Evolutionary conservation across 2,329 filamentous ascomycete species (phyloP).

Genomic region (Ilyonectria robusta): DNA sequence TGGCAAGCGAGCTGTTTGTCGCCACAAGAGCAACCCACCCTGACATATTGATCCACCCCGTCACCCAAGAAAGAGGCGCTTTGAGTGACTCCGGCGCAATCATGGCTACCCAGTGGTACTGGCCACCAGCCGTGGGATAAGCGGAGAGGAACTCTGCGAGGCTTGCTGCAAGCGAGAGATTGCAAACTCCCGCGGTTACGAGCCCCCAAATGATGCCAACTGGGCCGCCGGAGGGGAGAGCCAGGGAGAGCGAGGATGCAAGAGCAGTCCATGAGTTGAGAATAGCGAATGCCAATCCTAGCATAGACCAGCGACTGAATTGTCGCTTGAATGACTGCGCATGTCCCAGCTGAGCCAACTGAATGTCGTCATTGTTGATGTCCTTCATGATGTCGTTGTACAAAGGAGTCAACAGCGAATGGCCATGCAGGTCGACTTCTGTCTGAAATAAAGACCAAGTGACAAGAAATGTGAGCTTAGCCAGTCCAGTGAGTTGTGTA

Average conservation of each 20-base stretch:
- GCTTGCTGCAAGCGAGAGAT: slow-evolving; percentile 69
- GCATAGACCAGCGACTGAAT: slow-evolving; percentile 51
- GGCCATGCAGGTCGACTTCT: background rate
- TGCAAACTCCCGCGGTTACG: slow-evolving; percentile 53
- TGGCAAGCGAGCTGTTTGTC: slow-evolving; percentile 77
- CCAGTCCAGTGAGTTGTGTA: too few relatives aligned
- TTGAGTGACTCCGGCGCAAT: slow-evolving; percentile 39
- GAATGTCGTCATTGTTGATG: slow-evolving; percentile 15
- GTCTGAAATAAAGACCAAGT: background rate
- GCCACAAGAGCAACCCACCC: slow-evolving; percentile 77
- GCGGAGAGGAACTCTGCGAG: slow-evolving; percentile 79
- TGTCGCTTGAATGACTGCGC: slow-evolving; percentile 27
- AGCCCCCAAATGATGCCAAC: slow-evolving; percentile 78
- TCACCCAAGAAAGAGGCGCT: slow-evolving; percentile 49
- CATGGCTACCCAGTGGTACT: slow-evolving; percentile 80
- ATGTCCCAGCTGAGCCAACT: slow-evolving; percentile 28
- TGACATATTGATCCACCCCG: slow-evolving; percentile 75
- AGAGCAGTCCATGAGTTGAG: slow-evolving; percentile 64
- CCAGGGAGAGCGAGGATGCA: slow-evolving; percentile 60
- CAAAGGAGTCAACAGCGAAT: background rate
- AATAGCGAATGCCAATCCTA: slow-evolving; percentile 62
- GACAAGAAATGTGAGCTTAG: background rate
- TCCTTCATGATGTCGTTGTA: slow-evolving; percentile 13
- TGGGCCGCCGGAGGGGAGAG: slow-evolving; percentile 73
- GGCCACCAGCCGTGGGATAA: slow-evolving; percentile 70